Conservation (phyloP, 2,329 filamentous ascomycete genomes). For the Coleophoma eucalyptorum region DNA sequence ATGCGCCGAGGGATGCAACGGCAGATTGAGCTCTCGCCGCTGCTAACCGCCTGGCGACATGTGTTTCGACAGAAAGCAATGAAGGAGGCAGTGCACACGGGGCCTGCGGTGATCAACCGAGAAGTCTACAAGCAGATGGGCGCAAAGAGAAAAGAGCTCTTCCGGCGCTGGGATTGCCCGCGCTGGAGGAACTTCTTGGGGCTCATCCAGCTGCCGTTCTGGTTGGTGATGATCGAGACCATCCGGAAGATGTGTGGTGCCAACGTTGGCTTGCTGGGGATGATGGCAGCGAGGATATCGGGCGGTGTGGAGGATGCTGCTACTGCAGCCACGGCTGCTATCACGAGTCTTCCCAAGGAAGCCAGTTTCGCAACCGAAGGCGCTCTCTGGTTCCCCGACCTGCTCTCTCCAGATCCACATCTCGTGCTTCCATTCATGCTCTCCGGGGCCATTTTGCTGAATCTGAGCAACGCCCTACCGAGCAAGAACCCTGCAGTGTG, state of each 20-base stretch:
- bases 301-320: neutral
- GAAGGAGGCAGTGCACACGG: slow-evolving; percentile 19
- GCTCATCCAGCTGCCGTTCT: slow-evolving; percentile 39
- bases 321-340: neutral
- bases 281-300: slow-evolving; percentile 20
- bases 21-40: slow-evolving; percentile 37
- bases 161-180: slow-evolving; percentile 29
- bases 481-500: slow-evolving; percentile 12
- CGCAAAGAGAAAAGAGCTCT: slow-evolving; percentile 25
- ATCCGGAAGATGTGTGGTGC: slow-evolving; percentile 42
- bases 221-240: slow-evolving; percentile 41
- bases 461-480: slow-evolving; percentile 28
- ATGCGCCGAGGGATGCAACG: slow-evolving; percentile 33
- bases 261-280: slow-evolving; percentile 33
- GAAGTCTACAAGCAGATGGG: slow-evolving; percentile 15
- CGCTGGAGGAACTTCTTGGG: slow-evolving; percentile 26
- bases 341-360: slow-evolving; percentile 19
- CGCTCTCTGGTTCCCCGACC: slow-evolving; percentile 56
- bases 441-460: slow-evolving; percentile 42
- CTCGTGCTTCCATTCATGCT: slow-evolving; percentile 44
- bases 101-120: slow-evolving; percentile 11
- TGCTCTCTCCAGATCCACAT: slow-evolving; percentile 48
- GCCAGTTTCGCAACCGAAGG: slow-evolving; percentile 47
- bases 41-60: slow-evolving; percentile 33
- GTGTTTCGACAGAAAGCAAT: slow-evolving; percentile 21